Evolutionary conservation across 352 stramenopile genomes (phyloP), one percentile per base, ranked within the genome.

Genomic region (Pelagophyceae sp.): DNA sequence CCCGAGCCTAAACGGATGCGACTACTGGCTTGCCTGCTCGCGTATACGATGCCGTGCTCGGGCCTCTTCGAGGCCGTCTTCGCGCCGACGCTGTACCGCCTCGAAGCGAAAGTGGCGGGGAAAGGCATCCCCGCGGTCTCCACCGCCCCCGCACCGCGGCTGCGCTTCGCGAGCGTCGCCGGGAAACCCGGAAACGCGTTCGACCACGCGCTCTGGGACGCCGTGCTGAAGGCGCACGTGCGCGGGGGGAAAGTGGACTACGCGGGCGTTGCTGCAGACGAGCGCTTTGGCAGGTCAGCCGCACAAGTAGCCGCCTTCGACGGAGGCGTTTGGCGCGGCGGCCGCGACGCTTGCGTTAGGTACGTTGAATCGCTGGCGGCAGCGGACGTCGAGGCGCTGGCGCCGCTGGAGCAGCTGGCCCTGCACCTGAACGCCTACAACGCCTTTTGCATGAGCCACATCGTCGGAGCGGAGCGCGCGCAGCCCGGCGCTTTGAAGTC

Each of bases 361-460:
- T 74, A 74, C 67, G 5, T 74, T 37, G 38, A 31, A 1, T 1
- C 38, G 17, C 33, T 74, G 23, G 67, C 67, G 27, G 35, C 33
- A 1, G 33, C 23, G 0, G 67, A 74, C 67, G 67, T 58, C 67
- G 67, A 51, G 15, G 33, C 29, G n/a, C 61, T 71, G 15, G 29
- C 15, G 15, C 15, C 31, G 2, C 11, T 2, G 5, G 67, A 74
- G 38, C 19, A 74, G 35, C 38, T 74, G 35, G 67, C 67, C 0
- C n/a, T 74, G 17, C 38, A 74, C 67, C 27, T 50, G 17, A 74
- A 74, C 67, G 67, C 67, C 15, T 74, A 74, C 67, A 74, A 74
- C 67, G 67, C 67, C 35, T 37, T 74, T 2, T 74, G 67, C 67
- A 17, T 50, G 23, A 31, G 15, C 15, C 33, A 58, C 35, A n/a